A percentile compares a stretch with the other conserved stretches of the same genome.
Evolutionary conservation across 179 eudicot genomes (phyloP).

Genomic region (Beta lomatogona): DNA sequence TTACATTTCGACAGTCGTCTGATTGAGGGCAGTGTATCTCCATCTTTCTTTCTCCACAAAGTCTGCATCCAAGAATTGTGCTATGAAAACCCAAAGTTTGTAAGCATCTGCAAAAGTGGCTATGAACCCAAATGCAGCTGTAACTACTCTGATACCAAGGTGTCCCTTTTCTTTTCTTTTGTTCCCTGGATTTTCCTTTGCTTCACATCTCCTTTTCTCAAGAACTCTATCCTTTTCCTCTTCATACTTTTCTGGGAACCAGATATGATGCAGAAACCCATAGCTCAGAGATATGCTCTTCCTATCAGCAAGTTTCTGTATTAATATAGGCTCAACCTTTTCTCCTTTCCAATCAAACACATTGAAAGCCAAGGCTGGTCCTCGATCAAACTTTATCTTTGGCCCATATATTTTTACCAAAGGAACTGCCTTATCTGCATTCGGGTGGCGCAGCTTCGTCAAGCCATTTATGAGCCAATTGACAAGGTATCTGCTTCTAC

Average conservation of each 20-base stretch:
- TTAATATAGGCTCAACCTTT: conserved; percentile 74
- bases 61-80: conserved; percentile 92
- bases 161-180: conserved; percentile 36
- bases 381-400: conserved; percentile 78
- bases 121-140: conserved; percentile 72
- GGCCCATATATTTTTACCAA: conserved; percentile 83
- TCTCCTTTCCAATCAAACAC: conserved; percentile 91
- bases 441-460: conserved; percentile 76
- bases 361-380: conserved; percentile 84
- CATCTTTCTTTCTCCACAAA: conserved; percentile 97
- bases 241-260: conserved; percentile 70
- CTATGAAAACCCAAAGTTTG: conserved; percentile 82
- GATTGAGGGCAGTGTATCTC: conserved; percentile 86
- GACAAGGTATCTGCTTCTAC: conserved; percentile 70
- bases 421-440: conserved; percentile 48
- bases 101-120: conserved; percentile 87
- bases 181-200: conserved; percentile 36
- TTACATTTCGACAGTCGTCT: conserved; percentile 64
- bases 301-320: conserved; percentile 93
- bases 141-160: conserved; percentile 55
- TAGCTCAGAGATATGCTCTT: conserved; percentile 72
- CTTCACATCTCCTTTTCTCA: conserved; percentile 47
- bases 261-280: conserved; percentile 60
- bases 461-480: conserved; percentile 84
- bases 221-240: conserved; percentile 44